Base-by-base conservation (phyloP, 2,329 filamentous ascomycete species). In the Xylariaceae sp. region DNA sequence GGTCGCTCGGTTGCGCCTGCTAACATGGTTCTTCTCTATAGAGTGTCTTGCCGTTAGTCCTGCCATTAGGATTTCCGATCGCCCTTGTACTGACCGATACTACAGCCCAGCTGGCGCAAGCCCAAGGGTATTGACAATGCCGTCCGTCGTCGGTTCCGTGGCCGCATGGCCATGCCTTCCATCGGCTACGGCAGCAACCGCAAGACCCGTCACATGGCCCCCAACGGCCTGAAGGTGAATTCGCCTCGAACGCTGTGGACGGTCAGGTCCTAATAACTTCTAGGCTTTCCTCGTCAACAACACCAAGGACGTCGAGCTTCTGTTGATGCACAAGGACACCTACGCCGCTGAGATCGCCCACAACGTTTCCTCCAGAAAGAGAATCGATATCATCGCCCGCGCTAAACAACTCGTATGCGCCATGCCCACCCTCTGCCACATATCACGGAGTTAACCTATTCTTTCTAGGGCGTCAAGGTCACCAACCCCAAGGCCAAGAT, bases 111-210 rank as follows among this genome's bases (percentile, higher is more conserved):
- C 45, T 99, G 94, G 94, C 88, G 94, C 80, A 99, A 97, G 85
- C 94, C 94, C 66, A 99, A 99, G 89, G 94, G 94, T 90, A 99
- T 99, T 77, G 94, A 99, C 81, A 95, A 91, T 82, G 82, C 89
- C 70, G 92, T 99, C 73, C 89, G 94, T 74, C 86, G 94, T 83
- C 89, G 94, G 66, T 99, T 99, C 84, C 90, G 89, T 79, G 90
- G 94, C 71, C 89, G 89, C 79, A 87, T 87, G 76, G 84, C 85
- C 71, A 97, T 99, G 92, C 94, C 94, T 78, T 95, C 90, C 82
- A 99, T 99, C 74, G 94, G 94, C 71, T 99, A 91, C 75, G 91
- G 94, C 67, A 94, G 89, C 79, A 97, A 97, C 89, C 95, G 90
- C 85, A 97, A 97, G 86, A 99, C 94, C 73, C 86, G 89, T 71